Evolutionary conservation across 2,329 filamentous ascomycete species (phyloP), one percentile per base, ranked within the genome.

Genomic region (Cladosporium oxysporum): DNA sequence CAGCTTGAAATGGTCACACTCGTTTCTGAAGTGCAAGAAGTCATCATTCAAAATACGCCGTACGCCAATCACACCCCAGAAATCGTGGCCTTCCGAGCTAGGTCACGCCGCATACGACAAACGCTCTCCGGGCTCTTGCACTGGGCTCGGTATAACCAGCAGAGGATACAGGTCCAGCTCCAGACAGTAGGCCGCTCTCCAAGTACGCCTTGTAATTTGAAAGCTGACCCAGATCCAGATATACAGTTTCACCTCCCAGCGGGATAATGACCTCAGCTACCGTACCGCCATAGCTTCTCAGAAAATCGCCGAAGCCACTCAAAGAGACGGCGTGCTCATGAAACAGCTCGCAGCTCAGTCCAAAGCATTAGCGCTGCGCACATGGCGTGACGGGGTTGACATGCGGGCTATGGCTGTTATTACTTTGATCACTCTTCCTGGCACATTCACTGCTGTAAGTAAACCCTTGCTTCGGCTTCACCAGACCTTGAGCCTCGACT

Each of bases 341-440:
- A 55, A 55, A 55, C 52, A 55, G 52, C 52, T 55, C 7, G 52
- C 52, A 3, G 18, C 52, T 6, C 52, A 55, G 52, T 55, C 52
- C 11, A 55, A 29, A 55, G 52, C 23, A 6, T 28, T 55, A 18
- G 52, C 52, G 18, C 26, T n/a, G 23, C 23, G 52, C 16, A 33
- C 52, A 29, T 55, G 52, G 52, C 52, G 52, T 7, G 52, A 55
- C 26, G 52, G 52, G 7, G 52, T 55, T 14, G 52, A 55, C 23
- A 55, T 55, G 52, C 52, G 52, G 16, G 52, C 29, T 2, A 55
- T 55, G 52, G 52, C 52, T 29, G 52, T 55, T 16, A 28, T 55
- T 5, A 55, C 52, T 16, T 14, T 55, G 52, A n/a, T 55, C 23
- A 55, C 52, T 29, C 52, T 55, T 16, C 52, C 52, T 29, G 52